These are phyloP conservation scores for Chalciporus piperatus DNA, from an alignment of 768 basidiomycete genomes.

Conservation along the genomic window DNA sequence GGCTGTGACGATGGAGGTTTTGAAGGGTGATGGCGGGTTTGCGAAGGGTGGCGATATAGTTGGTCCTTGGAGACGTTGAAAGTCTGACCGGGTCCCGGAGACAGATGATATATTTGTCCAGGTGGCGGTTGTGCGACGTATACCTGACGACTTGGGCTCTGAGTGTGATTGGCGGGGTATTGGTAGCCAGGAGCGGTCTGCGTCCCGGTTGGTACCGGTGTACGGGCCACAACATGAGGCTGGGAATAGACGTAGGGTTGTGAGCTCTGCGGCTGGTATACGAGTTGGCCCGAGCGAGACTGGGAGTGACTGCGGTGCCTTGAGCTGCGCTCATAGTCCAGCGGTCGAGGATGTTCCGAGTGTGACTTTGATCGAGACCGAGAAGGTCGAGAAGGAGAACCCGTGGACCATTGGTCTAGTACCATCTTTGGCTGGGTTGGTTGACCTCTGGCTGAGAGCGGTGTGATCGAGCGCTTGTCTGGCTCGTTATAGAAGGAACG, in stretches of 20 bases:
- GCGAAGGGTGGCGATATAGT: slow-evolving; percentile 14
- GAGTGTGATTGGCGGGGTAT: slow-evolving; percentile 13
- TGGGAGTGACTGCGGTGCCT: slow-evolving; percentile 26
- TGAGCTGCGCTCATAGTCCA: slow-evolving; percentile 16
- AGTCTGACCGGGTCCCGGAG: slow-evolving; percentile 6
- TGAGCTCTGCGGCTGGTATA: slow-evolving; percentile 12
- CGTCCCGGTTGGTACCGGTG: slow-evolving; percentile 11
- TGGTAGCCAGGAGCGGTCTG: slow-evolving; percentile 21
- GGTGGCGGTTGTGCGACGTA: slow-evolving; percentile 28
- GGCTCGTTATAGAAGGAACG: slow-evolving; percentile 27
- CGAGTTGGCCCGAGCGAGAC: slow-evolving; percentile 20
- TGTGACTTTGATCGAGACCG: slow-evolving; percentile 24
- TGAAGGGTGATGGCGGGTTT: slow-evolving; percentile 22
- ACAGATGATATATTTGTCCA: slow-evolving; percentile 24
- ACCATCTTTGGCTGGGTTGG: not conserved
- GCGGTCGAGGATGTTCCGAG: slow-evolving; percentile 13
- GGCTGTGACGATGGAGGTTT: slow-evolving; percentile 24
- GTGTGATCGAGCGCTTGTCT: not conserved
- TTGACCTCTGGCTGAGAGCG: not conserved
- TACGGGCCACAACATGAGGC: slow-evolving; percentile 9
- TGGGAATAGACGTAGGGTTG: slow-evolving; percentile 20
- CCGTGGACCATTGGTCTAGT: slow-evolving; percentile 21
- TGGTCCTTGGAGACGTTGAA: slow-evolving; percentile 16
- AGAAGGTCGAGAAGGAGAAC: slow-evolving; percentile 26
- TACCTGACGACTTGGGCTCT: slow-evolving; percentile 14